Percentiles rank a stretch among this genome's conserved stretches.
phyloP scores from a whole-genome alignment of 768 basidiomycete species.

The Exsudoporus frostii region DNA sequence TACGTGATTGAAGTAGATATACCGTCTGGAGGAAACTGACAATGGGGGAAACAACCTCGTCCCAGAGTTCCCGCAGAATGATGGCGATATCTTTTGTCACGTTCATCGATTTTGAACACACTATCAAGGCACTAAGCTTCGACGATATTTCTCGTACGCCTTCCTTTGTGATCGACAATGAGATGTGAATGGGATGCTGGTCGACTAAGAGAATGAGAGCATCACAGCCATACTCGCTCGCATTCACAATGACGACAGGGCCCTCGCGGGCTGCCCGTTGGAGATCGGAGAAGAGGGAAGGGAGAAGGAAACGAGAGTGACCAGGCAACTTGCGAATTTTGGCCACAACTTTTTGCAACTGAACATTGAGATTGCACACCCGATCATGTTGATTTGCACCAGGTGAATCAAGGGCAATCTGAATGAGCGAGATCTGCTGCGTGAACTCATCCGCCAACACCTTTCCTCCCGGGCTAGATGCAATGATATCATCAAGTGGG shows the following conservation, averaged over 20 bases:
- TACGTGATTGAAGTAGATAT: too few relatives aligned
- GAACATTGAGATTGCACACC: neutral
- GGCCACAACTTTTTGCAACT: neutral
- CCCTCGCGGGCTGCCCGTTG: too few relatives aligned
- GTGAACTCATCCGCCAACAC: neutral
- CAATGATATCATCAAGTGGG: neutral
- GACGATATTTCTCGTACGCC: neutral
- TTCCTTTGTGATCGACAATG: too few relatives aligned
- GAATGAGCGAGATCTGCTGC: neutral
- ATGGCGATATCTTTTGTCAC: neutral
- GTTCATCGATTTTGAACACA: neutral
- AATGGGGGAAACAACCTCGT: too few relatives aligned
- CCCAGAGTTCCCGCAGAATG: neutral
- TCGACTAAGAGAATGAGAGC: neutral
- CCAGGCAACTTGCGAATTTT: neutral
- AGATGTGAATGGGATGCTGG: neutral
- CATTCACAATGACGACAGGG: too few relatives aligned
- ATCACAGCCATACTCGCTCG: too few relatives aligned
- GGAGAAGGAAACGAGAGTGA: neutral
- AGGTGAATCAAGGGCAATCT: too few relatives aligned
- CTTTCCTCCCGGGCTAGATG: neutral
- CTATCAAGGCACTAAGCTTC: neutral
- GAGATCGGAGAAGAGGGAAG: too few relatives aligned
- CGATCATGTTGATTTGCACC: too few relatives aligned
- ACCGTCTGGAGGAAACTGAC: too few relatives aligned